These are phyloP conservation scores for Microglena sp. DNA, from an alignment of 139 green algal species.

Conservation along the genomic window DNA sequence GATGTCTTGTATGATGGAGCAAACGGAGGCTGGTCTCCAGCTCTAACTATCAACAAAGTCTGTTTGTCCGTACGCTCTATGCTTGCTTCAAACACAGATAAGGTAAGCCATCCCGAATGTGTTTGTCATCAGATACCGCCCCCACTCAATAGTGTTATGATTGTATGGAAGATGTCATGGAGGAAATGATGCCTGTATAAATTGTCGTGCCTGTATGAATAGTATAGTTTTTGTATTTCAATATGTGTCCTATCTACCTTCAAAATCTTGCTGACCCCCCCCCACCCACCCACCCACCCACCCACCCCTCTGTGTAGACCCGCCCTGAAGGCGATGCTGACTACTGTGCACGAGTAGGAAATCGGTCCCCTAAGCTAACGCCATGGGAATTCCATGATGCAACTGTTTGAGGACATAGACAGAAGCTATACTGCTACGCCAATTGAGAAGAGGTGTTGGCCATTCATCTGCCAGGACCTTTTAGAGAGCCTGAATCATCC, in stretches of 20 bases:
- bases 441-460: too few species aligned
- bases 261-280: too few species aligned
- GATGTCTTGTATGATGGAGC: slow-evolving; percentile 69
- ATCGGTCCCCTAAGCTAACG: slow-evolving; percentile 28
- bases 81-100: slow-evolving; percentile 71
- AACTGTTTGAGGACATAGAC: not conserved
- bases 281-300: too few species aligned
- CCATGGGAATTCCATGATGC: not conserved
- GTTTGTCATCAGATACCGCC: not conserved
- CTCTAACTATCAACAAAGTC: slow-evolving; percentile 78
- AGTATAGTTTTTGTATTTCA: too few species aligned
- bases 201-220: too few species aligned
- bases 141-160: slow-evolving; percentile 23
- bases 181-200: too few species aligned
- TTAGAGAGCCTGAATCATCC: too few species aligned
- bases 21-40: slow-evolving; percentile 72
- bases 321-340: slow-evolving; percentile 54
- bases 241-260: too few species aligned
- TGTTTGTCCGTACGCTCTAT: slow-evolving; percentile 65
- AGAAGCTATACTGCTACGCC: too few species aligned
- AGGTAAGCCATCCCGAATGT: too few species aligned
- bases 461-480: too few species aligned
- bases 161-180: not conserved
- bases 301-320: too few species aligned
- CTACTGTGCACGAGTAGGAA: slow-evolving; percentile 49